A percentile compares a stretch with the other conserved stretches of the same genome.
These are phyloP conservation scores for Chrysophaeum taylorii DNA, from an alignment of 352 stramenopile genomes.

Conservation along the genomic window DNA sequence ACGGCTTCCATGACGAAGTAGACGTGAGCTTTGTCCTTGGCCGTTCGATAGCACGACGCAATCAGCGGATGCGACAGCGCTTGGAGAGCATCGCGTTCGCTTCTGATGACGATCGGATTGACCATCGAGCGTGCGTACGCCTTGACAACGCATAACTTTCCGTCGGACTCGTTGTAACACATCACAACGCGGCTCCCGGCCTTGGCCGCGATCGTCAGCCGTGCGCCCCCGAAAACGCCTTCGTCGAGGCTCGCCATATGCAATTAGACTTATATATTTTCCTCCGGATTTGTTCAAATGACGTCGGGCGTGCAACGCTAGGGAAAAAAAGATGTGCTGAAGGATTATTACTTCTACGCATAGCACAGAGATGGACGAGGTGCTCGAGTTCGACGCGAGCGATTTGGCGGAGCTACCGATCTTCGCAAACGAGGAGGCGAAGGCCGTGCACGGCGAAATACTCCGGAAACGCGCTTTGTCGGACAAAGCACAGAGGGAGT, in stretches of 20 bases:
- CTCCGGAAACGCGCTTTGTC: conserved; percentile 35
- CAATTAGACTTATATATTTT: too few species aligned
- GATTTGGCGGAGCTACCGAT: conserved; percentile 73
- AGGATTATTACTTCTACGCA: conserved; percentile 17
- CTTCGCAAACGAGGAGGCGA: conserved; percentile 72
- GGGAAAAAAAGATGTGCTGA: too few species aligned
- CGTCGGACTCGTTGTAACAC: too few species aligned
- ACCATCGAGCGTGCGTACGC: not conserved
- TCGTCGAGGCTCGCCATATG: too few species aligned
- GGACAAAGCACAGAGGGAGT: conserved; percentile 49
- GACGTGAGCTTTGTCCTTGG: not conserved
- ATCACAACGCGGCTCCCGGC: too few species aligned
- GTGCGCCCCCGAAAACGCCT: too few species aligned
- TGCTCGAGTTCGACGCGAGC: conserved; percentile 28
- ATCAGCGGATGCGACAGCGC: not conserved
- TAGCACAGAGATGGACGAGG: conserved; percentile 20
- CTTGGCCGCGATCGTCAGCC: too few species aligned
- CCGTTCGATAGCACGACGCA: not conserved
- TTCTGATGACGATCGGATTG: not conserved
- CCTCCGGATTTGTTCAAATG: too few species aligned
- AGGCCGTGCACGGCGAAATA: conserved; percentile 61
- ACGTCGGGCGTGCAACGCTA: too few species aligned
- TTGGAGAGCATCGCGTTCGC: not conserved
- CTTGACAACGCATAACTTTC: conserved; percentile 1
- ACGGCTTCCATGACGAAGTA: not conserved